These are phyloP conservation scores for Lentinus brumalis DNA, from an alignment of 768 basidiomycete species.

Conservation along the genomic window DNA sequence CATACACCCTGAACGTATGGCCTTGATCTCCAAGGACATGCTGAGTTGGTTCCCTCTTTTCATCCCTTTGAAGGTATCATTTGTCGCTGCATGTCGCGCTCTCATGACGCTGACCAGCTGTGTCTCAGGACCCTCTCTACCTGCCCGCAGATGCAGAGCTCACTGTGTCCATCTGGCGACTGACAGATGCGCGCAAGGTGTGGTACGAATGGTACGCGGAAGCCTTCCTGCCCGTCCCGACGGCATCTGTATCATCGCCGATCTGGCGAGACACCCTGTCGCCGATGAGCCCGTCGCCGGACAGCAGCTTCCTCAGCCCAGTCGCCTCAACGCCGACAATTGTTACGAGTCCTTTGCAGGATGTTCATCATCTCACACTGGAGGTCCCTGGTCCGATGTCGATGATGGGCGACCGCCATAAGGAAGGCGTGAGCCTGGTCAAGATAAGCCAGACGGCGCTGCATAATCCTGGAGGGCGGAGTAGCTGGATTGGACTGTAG, in stretches of 20 bases:
- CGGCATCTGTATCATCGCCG: conserved; percentile 35
- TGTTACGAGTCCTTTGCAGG: conserved; percentile 69
- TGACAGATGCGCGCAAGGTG: conserved; percentile 85
- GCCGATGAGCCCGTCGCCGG: conserved; percentile 24
- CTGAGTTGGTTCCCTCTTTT: conserved; percentile 98
- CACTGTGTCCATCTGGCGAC: conserved; percentile 91
- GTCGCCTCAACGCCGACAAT: conserved; percentile 26
- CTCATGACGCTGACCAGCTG: not conserved
- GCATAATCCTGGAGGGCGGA: conserved; percentile 88
- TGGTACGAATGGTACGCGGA: conserved; percentile 99
- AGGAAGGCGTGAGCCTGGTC: conserved; percentile 48
- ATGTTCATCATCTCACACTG: conserved; percentile 44
- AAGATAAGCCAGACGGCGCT: conserved; percentile 95
- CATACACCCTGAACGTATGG: conserved; percentile 89
- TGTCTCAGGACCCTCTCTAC: conserved; percentile 82
- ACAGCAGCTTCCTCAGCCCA: conserved; percentile 17
- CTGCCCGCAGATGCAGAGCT: conserved; percentile 91
- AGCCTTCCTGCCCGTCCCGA: conserved; percentile 74
- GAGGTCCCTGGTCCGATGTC: conserved; percentile 39
- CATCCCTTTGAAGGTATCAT: conserved; percentile 85
- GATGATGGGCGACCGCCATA: conserved; percentile 18
- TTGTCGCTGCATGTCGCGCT: conserved; percentile 5
- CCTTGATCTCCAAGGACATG: conserved; percentile 92
- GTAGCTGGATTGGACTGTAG: conserved; percentile 91
- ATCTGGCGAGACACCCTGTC: conserved; percentile 26